A percentile compares a stretch with the other conserved stretches of the same genome.
phyloP scores from a whole-genome alignment of 768 basidiomycete genomes.

The Boletus rufocinnamomeus region DNA sequence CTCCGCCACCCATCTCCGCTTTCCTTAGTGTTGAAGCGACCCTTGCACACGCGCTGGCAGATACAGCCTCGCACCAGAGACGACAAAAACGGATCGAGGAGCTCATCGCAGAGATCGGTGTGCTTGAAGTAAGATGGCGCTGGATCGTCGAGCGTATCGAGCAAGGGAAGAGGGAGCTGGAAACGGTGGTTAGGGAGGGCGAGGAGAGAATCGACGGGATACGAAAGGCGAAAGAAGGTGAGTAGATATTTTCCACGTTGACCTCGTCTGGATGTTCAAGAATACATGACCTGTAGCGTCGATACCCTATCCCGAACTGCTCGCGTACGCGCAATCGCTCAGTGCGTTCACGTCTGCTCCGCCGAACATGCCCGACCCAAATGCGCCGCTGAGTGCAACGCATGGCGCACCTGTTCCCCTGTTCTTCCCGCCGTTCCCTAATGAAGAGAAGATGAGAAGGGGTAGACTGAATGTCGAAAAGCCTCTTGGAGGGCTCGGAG shows the following conservation, averaged over 20 bases:
- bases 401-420: slow-evolving; percentile 75
- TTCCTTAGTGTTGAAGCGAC: slow-evolving; percentile 65
- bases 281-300: slow-evolving; percentile 48
- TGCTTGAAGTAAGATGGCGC: slow-evolving; percentile 66
- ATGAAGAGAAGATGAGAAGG: slow-evolving; percentile 88
- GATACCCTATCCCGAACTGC: slow-evolving; percentile 79
- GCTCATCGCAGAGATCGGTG: slow-evolving; percentile 69
- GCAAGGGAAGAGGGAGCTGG: slow-evolving; percentile 66
- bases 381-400: slow-evolving; percentile 40
- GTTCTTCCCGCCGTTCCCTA: slow-evolving; percentile 90
- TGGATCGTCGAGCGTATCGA: slow-evolving; percentile 67
- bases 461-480: slow-evolving; percentile 80
- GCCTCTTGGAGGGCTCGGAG: slow-evolving; percentile 74
- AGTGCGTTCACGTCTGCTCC: slow-evolving; percentile 88
- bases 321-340: slow-evolving; percentile 83
- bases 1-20: slow-evolving; percentile 51
- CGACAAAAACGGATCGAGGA: slow-evolving; percentile 74
- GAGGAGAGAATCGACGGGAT: slow-evolving; percentile 71
- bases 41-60: slow-evolving; percentile 64
- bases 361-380: slow-evolving; percentile 80
- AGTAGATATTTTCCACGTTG: slow-evolving; percentile 13
- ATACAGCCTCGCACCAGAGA: slow-evolving; percentile 71
- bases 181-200: slow-evolving; percentile 72
- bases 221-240: slow-evolving; percentile 71
- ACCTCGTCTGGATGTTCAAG: neutral